Conservation (phyloP, 176 grass and related monocot species). For the Musa schizocarpa region DNA sequence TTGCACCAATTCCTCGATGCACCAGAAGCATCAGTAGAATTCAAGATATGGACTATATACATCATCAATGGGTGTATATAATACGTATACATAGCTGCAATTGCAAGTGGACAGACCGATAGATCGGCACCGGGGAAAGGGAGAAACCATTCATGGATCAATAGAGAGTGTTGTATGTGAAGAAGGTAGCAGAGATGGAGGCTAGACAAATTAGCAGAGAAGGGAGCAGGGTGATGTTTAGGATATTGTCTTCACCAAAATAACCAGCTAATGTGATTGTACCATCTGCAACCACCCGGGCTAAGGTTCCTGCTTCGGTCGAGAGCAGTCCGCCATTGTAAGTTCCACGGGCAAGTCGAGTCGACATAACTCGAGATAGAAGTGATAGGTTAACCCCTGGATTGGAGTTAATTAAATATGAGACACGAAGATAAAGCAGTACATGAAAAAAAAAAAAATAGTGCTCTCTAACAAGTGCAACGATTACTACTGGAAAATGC, state of each 20-base stretch:
- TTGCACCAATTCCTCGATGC: no score
- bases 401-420: background rate
- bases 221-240: constrained; percentile 74
- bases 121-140: background rate
- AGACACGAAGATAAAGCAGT: no score
- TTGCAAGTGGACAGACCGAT: background rate
- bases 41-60: no score
- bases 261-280: constrained; percentile 88
- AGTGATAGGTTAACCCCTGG: constrained; percentile 81
- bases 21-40: no score
- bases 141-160: constrained; percentile 15
- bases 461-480: no score
- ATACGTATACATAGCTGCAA: no score
- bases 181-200: constrained; percentile 53
- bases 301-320: constrained; percentile 74
- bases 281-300: constrained; percentile 69
- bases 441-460: no score
- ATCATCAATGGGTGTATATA: no score
- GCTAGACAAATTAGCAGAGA: constrained; percentile 72
- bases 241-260: constrained; percentile 49
- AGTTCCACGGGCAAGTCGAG: constrained; percentile 66
- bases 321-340: constrained; percentile 87
- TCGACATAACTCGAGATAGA: constrained; percentile 89
- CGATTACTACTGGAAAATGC: no score
- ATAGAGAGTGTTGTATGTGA: constrained; percentile 73